Percentiles rank a stretch among this genome's conserved stretches.
Conservation (phyloP, 1,284 basidiomycete genomes). For the Salmacisia buchloeana region DNA sequence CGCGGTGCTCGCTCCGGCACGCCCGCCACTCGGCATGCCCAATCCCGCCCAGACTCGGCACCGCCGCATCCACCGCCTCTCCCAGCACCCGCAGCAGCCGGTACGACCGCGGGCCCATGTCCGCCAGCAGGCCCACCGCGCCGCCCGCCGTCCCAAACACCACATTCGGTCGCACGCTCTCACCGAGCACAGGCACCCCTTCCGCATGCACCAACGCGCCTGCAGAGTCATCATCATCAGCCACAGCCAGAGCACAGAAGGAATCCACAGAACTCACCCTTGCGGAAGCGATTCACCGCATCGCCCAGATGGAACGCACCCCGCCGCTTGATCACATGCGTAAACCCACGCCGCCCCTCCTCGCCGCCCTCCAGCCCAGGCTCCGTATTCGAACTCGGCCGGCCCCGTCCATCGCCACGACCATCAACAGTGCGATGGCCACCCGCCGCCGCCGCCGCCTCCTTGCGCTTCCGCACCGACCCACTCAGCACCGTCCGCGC, state of each 20-base stretch:
- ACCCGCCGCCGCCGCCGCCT: constrained; percentile 14
- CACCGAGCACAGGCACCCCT: not conserved
- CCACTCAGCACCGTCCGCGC: constrained; percentile 26
- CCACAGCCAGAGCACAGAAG: constrained; percentile 15
- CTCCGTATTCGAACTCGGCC: constrained; percentile 9
- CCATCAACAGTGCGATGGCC: not conserved
- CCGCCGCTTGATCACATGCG: constrained; percentile 38
- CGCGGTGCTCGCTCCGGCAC: constrained; percentile 44
- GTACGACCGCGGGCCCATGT: not conserved
- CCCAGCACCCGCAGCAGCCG: not conserved
- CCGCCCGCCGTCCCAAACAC: not conserved
- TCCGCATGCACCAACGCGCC: constrained; percentile 11
- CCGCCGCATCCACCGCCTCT: not conserved
- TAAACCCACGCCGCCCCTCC: constrained; percentile 11
- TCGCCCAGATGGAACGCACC: constrained; percentile 46
- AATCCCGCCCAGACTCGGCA: constrained; percentile 22
- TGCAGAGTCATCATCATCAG: constrained; percentile 11
- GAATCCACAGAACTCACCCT: constrained; percentile 14
- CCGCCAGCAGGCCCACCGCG: not conserved
- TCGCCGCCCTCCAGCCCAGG: constrained; percentile 2
- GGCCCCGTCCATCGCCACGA: constrained; percentile 10
- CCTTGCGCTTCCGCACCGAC: constrained; percentile 21
- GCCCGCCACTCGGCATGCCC: constrained; percentile 38
- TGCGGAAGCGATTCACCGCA: constrained; percentile 38
- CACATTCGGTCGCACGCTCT: not conserved